These are phyloP conservation scores for Whalleya microplaca DNA, from an alignment of 2,329 filamentous ascomycete genomes.

Conservation along the genomic window DNA sequence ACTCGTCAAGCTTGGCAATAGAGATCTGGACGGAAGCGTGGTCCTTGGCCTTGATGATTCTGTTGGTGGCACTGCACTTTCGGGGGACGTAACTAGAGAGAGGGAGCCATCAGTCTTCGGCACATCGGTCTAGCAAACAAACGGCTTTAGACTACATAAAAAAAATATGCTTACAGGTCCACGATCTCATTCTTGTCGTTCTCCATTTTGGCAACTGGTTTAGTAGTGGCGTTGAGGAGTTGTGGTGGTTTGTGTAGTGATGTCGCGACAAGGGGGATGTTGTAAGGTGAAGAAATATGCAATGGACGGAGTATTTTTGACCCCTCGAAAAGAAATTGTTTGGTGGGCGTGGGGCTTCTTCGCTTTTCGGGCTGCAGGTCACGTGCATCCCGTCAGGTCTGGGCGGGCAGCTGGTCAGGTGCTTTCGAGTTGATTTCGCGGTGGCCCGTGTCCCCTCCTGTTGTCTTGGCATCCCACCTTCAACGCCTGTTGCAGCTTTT, in stretches of 20 bases:
- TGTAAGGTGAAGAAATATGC: conserved; percentile 19
- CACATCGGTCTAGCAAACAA: background rate
- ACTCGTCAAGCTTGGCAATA: conserved; percentile 98
- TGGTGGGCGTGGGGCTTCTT: conserved; percentile 24
- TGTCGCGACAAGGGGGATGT: conserved; percentile 16
- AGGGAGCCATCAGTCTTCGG: conserved; percentile 10
- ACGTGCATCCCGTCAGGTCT: too few species aligned
- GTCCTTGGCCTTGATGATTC: conserved; percentile 99
- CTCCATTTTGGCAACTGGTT: conserved; percentile 77
- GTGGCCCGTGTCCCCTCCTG: background rate
- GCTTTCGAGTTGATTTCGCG: conserved; percentile 35
- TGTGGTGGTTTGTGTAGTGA: conserved; percentile 3
- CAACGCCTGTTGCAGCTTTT: too few species aligned
- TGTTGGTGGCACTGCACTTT: conserved; percentile 98
- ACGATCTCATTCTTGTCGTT: conserved; percentile 99
- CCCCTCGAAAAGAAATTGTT: conserved; percentile 28
- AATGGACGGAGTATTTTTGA: conserved; percentile 29
- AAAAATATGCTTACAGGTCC: conserved; percentile 76
- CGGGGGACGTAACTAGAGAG: conserved; percentile 85
- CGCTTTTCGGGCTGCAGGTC: conserved; percentile 25
- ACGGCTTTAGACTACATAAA: background rate
- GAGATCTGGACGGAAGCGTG: conserved; percentile 98
- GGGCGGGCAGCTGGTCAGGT: too few species aligned
- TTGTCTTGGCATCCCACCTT: background rate
- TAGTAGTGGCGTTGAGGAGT: conserved; percentile 36